These are phyloP conservation scores for Cantharellus anzutake DNA, from an alignment of 768 basidiomycete species.

Conservation along the genomic window DNA sequence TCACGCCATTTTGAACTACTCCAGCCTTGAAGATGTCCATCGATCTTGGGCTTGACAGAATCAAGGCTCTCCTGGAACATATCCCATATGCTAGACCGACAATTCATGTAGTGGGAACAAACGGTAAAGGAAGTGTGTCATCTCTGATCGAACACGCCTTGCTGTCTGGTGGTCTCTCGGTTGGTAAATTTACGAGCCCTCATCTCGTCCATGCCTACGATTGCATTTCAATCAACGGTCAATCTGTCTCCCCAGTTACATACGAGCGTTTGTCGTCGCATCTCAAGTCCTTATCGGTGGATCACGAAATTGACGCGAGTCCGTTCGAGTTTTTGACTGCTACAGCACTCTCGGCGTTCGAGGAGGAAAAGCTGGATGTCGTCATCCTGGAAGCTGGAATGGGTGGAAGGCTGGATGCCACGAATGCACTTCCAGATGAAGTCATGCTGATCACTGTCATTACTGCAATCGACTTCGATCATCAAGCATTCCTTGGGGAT, in stretches of 20 bases:
- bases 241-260: conserved; percentile 26
- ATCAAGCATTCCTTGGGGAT: conserved; percentile 73
- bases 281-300: conserved; percentile 31
- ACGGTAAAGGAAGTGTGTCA: conserved; percentile 91
- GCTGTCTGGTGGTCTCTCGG: conserved; percentile 28
- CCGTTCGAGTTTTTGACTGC: conserved; percentile 76
- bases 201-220: conserved; percentile 69
- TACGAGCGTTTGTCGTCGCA: conserved; percentile 30
- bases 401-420: conserved; percentile 86
- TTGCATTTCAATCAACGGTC: conserved; percentile 47
- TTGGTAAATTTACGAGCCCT: conserved; percentile 84
- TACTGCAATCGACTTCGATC: conserved; percentile 81
- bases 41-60: conserved; percentile 44
- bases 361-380: conserved; percentile 49
- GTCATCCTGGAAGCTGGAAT: conserved; percentile 86
- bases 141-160: conserved; percentile 67
- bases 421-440: conserved; percentile 64
- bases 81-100: conserved; percentile 60
- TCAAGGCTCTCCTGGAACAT: conserved; percentile 30
- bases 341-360: conserved; percentile 61
- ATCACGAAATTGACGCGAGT: conserved; percentile 30
- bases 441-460: conserved; percentile 60
- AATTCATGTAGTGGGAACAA: conserved; percentile 84
- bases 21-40: conserved; percentile 18
- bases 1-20: background rate